Percentiles rank a stretch among this genome's conserved stretches.
These are phyloP conservation scores for Trichosanthes cucumerina DNA, from an alignment of 306 rosid genomes.

Conservation along the genomic window DNA sequence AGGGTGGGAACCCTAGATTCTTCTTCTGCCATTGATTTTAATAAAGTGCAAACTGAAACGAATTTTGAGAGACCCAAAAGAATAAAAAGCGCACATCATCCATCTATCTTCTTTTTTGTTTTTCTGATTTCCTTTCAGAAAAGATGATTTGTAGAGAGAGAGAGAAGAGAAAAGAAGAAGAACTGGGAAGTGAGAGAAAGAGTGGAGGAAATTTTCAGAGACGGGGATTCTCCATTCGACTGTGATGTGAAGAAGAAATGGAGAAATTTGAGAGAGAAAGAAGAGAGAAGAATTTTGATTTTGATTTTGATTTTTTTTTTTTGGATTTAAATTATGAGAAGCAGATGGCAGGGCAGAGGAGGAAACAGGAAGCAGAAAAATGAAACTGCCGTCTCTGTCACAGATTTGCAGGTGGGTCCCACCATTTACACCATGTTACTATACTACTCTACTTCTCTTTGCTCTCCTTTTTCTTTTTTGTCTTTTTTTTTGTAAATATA, in stretches of 20 bases:
- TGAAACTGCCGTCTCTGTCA: constrained; percentile 20
- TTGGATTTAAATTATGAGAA: not conserved
- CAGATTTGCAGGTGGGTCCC: constrained; percentile 17
- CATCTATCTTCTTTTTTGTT: not conserved
- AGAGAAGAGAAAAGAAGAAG: not conserved
- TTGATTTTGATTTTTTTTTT: too few relatives aligned
- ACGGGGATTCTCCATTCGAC: not conserved
- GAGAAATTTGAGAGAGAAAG: not conserved
- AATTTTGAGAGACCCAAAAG: constrained; percentile 11
- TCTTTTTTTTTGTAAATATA: too few relatives aligned
- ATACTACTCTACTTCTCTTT: not conserved
- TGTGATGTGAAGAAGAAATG: not conserved
- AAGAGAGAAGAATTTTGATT: too few relatives aligned
- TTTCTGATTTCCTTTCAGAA: not conserved
- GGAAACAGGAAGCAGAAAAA: constrained; percentile 7
- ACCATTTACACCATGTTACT: constrained; percentile 3
- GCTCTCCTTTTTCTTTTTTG: not conserved
- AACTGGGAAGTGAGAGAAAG: not conserved
- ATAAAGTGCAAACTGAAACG: constrained; percentile 20
- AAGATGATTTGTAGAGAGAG: constrained; percentile 1
- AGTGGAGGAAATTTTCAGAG: not conserved
- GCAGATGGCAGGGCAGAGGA: not conserved
- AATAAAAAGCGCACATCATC: not conserved
- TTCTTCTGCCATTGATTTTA: constrained; percentile 35
- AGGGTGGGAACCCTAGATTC: constrained; percentile 65